Conservation (phyloP, 2,329 filamentous ascomycete species). For the Didymella pinodella region DNA sequence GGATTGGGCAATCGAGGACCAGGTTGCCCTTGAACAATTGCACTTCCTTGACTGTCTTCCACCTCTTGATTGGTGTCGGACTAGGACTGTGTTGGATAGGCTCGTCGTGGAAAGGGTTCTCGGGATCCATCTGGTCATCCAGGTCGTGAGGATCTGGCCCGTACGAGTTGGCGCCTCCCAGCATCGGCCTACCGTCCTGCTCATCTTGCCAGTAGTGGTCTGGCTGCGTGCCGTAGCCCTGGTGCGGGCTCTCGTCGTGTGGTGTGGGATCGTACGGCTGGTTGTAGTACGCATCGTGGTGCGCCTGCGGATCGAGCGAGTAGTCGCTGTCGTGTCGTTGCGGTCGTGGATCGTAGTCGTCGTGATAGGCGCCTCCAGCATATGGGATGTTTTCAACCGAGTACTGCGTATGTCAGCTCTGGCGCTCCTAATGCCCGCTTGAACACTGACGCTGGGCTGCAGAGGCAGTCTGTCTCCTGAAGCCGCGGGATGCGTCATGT, state of each 20-base stretch:
- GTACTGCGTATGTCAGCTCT: slow-evolving; percentile 59
- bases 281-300: slow-evolving; percentile 87
- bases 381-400: slow-evolving; percentile 75
- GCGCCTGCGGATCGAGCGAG: slow-evolving; percentile 79
- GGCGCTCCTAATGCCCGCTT: background rate
- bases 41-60: slow-evolving; percentile 99
- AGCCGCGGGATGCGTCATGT: slow-evolving; percentile 57
- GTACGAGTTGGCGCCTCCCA: slow-evolving; percentile 68
- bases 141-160: slow-evolving; percentile 65
- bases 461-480: slow-evolving; percentile 80
- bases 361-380: slow-evolving; percentile 67
- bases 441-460: slow-evolving; percentile 78
- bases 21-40: slow-evolving; percentile 95
- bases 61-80: slow-evolving; percentile 76
- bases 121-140: slow-evolving; percentile 50
- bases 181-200: slow-evolving; percentile 78
- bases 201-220: slow-evolving; percentile 71
- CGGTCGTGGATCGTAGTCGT: slow-evolving; percentile 58
- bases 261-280: slow-evolving; percentile 78
- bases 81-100: slow-evolving; percentile 59
- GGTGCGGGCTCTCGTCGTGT: slow-evolving; percentile 65
- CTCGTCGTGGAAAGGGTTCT: slow-evolving; percentile 51
- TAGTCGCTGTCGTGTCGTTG: slow-evolving; percentile 69
- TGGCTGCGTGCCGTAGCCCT: slow-evolving; percentile 57
- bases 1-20: slow-evolving; percentile 94